Percentiles rank a stretch among this genome's conserved stretches.
phyloP scores from a whole-genome alignment of 1,139 yeast species.

The Nakaseomyces delphensis region DNA sequence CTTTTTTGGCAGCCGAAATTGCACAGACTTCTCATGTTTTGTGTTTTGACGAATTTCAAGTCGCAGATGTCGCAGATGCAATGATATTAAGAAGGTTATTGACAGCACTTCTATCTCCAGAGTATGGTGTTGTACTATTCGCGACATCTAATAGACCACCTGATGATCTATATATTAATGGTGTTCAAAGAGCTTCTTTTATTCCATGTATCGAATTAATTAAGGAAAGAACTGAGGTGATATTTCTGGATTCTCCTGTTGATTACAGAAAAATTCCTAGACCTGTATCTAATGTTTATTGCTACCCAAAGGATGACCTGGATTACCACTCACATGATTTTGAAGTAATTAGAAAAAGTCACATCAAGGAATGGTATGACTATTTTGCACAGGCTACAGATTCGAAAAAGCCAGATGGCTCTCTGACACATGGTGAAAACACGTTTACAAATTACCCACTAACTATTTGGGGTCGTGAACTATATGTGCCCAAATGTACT shows the following conservation, averaged over 20 bases:
- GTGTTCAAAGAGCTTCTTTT: slow-evolving; percentile 84
- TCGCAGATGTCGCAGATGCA: slow-evolving; percentile 96
- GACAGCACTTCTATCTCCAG: slow-evolving; percentile 50
- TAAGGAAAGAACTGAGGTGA: slow-evolving; percentile 64
- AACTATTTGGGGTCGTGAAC: slow-evolving; percentile 79
- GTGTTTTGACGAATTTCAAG: slow-evolving; percentile 94
- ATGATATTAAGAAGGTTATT: slow-evolving; percentile 79
- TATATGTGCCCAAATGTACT: slow-evolving; percentile 65
- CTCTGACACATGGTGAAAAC: slow-evolving; percentile 14
- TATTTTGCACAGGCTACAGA: slow-evolving; percentile 58
- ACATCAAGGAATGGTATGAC: slow-evolving; percentile 66
- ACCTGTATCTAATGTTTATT: slow-evolving; percentile 75
- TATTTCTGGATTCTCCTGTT: slow-evolving; percentile 78
- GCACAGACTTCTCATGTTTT: slow-evolving; percentile 67
- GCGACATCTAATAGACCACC: slow-evolving; percentile 96
- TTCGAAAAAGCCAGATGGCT: slow-evolving; percentile 27
- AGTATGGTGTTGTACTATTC: slow-evolving; percentile 77
- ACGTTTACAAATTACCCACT: slow-evolving; percentile 20
- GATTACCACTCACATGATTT: slow-evolving; percentile 45
- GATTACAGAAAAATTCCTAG: slow-evolving; percentile 86
- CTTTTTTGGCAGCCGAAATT: slow-evolving; percentile 74
- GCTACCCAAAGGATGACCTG: slow-evolving; percentile 57
- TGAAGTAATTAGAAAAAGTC: slow-evolving; percentile 47
- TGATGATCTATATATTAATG: slow-evolving; percentile 83
- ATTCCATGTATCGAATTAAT: slow-evolving; percentile 83